A percentile compares a stretch with the other conserved stretches of the same genome.
Evolutionary conservation across 495 filamentous ascomycete genomes (phyloP).

Genomic region (Hypoxylon perforatum): DNA sequence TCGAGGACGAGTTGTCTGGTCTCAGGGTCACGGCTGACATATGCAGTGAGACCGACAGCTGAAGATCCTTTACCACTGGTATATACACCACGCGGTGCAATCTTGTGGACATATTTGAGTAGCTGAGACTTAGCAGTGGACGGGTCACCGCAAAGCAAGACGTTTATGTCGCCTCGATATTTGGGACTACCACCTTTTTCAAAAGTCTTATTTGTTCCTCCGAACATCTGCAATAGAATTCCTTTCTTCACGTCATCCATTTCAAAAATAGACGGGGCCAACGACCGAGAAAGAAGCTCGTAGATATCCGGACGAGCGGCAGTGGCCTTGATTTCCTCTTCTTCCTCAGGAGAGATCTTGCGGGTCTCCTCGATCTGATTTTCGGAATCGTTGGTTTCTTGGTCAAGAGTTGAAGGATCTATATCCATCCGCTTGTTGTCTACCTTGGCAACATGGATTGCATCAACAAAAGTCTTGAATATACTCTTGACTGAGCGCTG

Average conservation of each 20-base stretch:
- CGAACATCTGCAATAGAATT: conserved; percentile 94
- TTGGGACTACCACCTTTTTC: conserved; percentile 94
- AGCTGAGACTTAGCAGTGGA: conserved; percentile 97
- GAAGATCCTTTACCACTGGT: conserved; percentile 97
- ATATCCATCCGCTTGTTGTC: conserved; percentile 94
- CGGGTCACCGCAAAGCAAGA: conserved; percentile 95
- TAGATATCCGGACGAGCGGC: conserved; percentile 89
- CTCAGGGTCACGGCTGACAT: conserved; percentile 94
- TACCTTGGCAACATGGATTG: conserved; percentile 94
- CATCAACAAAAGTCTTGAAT: conserved; percentile 98
- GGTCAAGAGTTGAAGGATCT: conserved; percentile 85
- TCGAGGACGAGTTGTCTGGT: conserved; percentile 95
- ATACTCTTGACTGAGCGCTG: conserved; percentile 92
- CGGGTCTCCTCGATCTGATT: conserved; percentile 82
- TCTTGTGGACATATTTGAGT: conserved; percentile 94
- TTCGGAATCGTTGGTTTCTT: conserved; percentile 78
- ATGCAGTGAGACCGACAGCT: conserved; percentile 97
- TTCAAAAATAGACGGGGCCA: conserved; percentile 96
- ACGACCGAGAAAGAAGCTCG: conserved; percentile 88
- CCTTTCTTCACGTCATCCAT: conserved; percentile 99
- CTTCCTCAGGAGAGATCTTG: conserved; percentile 89
- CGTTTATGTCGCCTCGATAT: conserved; percentile 97
- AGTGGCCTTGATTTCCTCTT: conserved; percentile 86
- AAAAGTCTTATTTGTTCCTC: conserved; percentile 98
- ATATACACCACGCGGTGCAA: conserved; percentile 96